These are phyloP conservation scores for Mycena chlorophos DNA, from an alignment of 768 basidiomycete genomes.

Conservation along the genomic window DNA sequence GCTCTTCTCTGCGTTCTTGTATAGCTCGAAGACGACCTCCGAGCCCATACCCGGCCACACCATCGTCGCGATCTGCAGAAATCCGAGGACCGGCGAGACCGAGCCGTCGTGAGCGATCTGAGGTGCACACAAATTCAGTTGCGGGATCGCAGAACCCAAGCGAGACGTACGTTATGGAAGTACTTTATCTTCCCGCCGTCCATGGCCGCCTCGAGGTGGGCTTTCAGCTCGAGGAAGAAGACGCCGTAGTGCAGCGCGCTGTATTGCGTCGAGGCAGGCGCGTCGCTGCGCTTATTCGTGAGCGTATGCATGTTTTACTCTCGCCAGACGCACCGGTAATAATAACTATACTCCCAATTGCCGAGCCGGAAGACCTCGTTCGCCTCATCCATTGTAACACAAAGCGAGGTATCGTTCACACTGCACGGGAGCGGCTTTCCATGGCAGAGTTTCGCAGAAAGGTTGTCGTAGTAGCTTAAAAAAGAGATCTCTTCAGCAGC, in stretches of 20 bases:
- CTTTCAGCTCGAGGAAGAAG: slow-evolving; percentile 47
- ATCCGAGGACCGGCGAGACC: slow-evolving; percentile 48
- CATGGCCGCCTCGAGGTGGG: slow-evolving; percentile 39
- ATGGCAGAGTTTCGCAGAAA: slow-evolving; percentile 53
- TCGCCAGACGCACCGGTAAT: slow-evolving; percentile 31
- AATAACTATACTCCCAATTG: slow-evolving; percentile 62
- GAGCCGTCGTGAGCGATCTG: slow-evolving; percentile 54
- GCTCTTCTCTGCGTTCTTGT: slow-evolving; percentile 26
- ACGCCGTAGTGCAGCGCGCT: slow-evolving; percentile 46
- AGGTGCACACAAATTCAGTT: neutral
- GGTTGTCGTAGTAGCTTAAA: slow-evolving; percentile 51
- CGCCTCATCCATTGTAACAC: slow-evolving; percentile 48
- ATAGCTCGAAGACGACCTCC: slow-evolving; percentile 52
- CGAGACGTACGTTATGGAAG: slow-evolving; percentile 40
- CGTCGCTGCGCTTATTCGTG: slow-evolving; percentile 28
- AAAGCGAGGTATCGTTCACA: slow-evolving; percentile 42
- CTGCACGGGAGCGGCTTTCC: slow-evolving; percentile 47
- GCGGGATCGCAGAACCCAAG: neutral
- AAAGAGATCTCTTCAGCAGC: neutral
- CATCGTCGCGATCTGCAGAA: slow-evolving; percentile 50
- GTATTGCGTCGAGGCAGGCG: slow-evolving; percentile 44
- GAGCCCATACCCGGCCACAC: slow-evolving; percentile 59
- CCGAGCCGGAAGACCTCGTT: slow-evolving; percentile 55
- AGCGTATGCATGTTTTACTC: neutral
- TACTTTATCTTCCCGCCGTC: slow-evolving; percentile 43